These are phyloP conservation scores for Penicillium sp. DNA, from an alignment of 2,329 filamentous ascomycete genomes.

Conservation along the genomic window DNA sequence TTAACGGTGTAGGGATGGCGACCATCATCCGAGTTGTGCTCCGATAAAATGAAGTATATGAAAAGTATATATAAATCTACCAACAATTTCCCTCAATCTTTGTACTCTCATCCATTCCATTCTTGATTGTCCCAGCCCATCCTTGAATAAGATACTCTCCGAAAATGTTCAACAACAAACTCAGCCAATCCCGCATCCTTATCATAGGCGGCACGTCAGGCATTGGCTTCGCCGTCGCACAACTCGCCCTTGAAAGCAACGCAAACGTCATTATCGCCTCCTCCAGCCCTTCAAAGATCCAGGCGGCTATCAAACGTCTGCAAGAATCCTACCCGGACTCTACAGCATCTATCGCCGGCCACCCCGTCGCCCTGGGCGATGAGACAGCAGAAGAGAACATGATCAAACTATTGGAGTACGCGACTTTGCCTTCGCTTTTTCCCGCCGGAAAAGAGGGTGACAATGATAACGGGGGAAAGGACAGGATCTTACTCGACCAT, in stretches of 20 bases:
- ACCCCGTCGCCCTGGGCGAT: background rate
- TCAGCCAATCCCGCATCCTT: background rate
- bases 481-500: background rate
- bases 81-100: no score
- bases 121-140: no score
- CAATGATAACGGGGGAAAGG: background rate
- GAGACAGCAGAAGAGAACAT: background rate
- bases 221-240: slow-evolving; percentile 1
- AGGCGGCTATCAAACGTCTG: background rate
- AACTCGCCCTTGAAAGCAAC: background rate
- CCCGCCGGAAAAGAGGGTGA: no score
- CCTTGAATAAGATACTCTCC: no score
- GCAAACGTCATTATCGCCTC: background rate
- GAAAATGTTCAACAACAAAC: slow-evolving; percentile 5
- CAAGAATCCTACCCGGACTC: background rate
- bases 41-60: no score
- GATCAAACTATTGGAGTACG: background rate
- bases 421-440: background rate
- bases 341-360: background rate
- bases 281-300: background rate
- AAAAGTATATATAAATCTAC: no score
- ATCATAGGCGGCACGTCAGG: slow-evolving; percentile 4
- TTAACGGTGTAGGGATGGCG: no score
- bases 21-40: no score
- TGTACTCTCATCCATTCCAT: no score